phyloP scores from a whole-genome alignment of 768 basidiomycete genomes.

The Auricularia sp. region DNA sequence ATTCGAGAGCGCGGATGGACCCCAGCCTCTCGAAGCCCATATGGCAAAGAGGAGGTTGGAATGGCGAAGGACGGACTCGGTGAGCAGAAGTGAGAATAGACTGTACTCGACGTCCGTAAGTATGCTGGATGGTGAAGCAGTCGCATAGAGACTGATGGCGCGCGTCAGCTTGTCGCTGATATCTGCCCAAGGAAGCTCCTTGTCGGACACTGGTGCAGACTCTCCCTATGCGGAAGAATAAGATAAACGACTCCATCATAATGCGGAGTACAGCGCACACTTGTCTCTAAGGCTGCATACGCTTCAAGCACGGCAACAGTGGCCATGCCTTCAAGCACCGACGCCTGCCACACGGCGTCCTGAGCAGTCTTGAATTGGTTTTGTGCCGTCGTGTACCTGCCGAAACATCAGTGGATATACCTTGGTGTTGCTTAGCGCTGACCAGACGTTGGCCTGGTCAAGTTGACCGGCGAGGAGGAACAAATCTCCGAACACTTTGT shows the following conservation, averaged over 20 bases:
- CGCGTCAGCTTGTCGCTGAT: conserved; percentile 65
- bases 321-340: conserved; percentile 76
- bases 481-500: conserved; percentile 82
- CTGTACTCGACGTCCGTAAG: conserved; percentile 42
- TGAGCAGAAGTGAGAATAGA: conserved; percentile 60
- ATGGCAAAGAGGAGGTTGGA: conserved; percentile 64
- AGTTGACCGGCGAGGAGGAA: conserved; percentile 81
- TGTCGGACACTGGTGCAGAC: conserved; percentile 34
- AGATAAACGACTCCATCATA: conserved; percentile 6
- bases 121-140: conserved; percentile 34
- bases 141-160: conserved; percentile 50
- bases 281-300: conserved; percentile 67
- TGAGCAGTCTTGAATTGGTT: conserved; percentile 62
- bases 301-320: conserved; percentile 72
- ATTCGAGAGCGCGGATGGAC: conserved; percentile 61
- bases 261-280: conserved; percentile 38
- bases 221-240: conserved; percentile 36
- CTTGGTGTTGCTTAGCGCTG: conserved; percentile 10
- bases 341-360: conserved; percentile 85
- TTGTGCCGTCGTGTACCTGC: not conserved
- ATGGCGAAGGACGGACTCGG: conserved; percentile 58
- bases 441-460: conserved; percentile 78
- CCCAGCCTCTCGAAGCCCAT: conserved; percentile 86
- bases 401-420: not conserved
- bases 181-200: conserved; percentile 63